phyloP scores from a whole-genome alignment of 805 yeast genomes.

The Candida berthetii region DNA sequence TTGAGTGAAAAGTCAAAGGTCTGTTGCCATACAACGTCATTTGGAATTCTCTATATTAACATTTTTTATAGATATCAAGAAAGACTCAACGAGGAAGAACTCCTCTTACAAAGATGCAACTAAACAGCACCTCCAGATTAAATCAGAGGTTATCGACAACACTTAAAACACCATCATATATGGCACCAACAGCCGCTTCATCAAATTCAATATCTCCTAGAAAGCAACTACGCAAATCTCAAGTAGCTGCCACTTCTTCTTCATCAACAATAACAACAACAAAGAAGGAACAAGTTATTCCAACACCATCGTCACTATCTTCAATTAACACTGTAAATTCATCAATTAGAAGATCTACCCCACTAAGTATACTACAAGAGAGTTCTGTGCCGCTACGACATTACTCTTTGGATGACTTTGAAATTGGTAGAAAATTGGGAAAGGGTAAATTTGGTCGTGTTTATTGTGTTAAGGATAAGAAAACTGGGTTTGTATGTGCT shows the following conservation, averaged over 20 bases:
- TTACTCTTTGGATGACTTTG: conserved; percentile 60
- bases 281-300: background rate
- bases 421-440: conserved; percentile 81
- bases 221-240: conserved; percentile 1
- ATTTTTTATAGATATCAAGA: conserved; percentile 1
- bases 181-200: conserved; percentile 23
- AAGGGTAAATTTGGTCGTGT: conserved; percentile 94
- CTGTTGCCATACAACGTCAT: no score
- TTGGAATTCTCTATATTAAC: conserved; percentile 1
- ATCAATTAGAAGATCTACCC: conserved; percentile 12
- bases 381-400: conserved; percentile 20
- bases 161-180: conserved; percentile 17
- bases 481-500: conserved; percentile 79
- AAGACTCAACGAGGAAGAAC: conserved; percentile 7
- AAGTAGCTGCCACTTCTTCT: background rate
- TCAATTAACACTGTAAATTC: no score
- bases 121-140: conserved; percentile 10
- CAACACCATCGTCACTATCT: no score
- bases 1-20: background rate
- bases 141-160: conserved; percentile 6
- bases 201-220: conserved; percentile 15
- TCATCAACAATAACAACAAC: background rate
- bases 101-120: conserved; percentile 20
- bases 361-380: conserved; percentile 17
- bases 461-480: conserved; percentile 75